These are phyloP conservation scores for Skeletonema marinoi DNA, from an alignment of 108 stramenopile species.

Conservation along the genomic window DNA sequence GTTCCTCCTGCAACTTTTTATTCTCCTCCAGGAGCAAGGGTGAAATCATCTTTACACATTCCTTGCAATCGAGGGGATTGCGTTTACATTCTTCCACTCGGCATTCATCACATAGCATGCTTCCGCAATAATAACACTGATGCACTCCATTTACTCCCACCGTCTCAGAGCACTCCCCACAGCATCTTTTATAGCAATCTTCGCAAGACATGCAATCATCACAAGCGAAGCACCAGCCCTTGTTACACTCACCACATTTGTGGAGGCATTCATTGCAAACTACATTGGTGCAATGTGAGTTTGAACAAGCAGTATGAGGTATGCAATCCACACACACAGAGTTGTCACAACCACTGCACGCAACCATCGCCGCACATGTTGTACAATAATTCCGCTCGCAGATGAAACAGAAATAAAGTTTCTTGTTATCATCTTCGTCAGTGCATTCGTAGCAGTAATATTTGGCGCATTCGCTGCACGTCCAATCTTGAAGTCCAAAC, in stretches of 20 bases:
- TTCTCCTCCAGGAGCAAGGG: too few species aligned
- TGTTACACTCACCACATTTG: too few species aligned
- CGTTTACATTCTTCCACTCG: background rate
- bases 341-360: too few species aligned
- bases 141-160: background rate
- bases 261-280: background rate
- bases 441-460: background rate
- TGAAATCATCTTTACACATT: too few species aligned
- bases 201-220: background rate
- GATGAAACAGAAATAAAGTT: background rate
- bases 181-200: background rate
- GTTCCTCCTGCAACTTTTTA: too few species aligned
- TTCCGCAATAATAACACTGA: background rate
- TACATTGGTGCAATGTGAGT: background rate
- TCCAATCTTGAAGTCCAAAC: background rate
- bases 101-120: background rate
- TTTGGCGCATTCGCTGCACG: background rate
- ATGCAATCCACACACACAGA: background rate
- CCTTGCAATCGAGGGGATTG: too few species aligned
- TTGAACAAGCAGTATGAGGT: background rate
- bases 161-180: background rate
- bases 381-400: background rate
- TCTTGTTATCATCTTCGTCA: background rate
- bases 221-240: too few species aligned
- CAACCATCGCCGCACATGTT: background rate